Evolutionary conservation across 1,284 basidiomycete species (phyloP), one percentile per base, ranked within the genome.

Genomic region (Ustilago trichophora): DNA sequence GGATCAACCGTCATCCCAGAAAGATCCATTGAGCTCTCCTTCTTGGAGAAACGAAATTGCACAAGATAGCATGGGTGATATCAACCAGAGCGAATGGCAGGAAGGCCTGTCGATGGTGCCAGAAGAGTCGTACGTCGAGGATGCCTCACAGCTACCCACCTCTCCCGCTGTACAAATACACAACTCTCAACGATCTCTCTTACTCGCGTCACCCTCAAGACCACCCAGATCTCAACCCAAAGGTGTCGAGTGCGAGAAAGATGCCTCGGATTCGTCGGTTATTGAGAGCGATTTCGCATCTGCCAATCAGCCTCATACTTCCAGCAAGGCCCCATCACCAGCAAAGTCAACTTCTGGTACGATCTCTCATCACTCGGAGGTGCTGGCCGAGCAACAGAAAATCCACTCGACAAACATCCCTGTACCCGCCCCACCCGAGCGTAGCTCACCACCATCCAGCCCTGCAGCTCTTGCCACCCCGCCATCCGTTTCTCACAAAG

Each of bases 91-190:
- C 3, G 45, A 38, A 0, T 64, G 60, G 60, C 53, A 56, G 16
- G 60, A 57, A 26, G 60, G 60, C 6, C 47, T 64, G 5, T 64
- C 60, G 3, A 49, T 56, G 53, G 60, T 64, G 0, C 53, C 53
- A 3, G 60, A 64, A 38, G 53, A 64, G 36, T 64, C 60, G 0
- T 56, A 56, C 13, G 34, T 57, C 5, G 53, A 52, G 35, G 60
- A 57, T 6, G 38, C 36, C 12, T 53, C 49, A 3, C 49, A 41
- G 15, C 19, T 57, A 13, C 35, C 44, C 6, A 22, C 38, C 2
- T 56, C 44, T n/a, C 53, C 48, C 4, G 25, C 31, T 3, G 32
- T 12, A 18, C 25, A 21, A 3, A 3, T n/a, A 2, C 13, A 37
- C 3, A 24, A 13, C 24, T 45, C 41, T 19, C 29, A 38, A 3